These are phyloP conservation scores for Penicillium atrosanguineum DNA, from an alignment of 495 filamentous ascomycete genomes.

Conservation along the genomic window DNA sequence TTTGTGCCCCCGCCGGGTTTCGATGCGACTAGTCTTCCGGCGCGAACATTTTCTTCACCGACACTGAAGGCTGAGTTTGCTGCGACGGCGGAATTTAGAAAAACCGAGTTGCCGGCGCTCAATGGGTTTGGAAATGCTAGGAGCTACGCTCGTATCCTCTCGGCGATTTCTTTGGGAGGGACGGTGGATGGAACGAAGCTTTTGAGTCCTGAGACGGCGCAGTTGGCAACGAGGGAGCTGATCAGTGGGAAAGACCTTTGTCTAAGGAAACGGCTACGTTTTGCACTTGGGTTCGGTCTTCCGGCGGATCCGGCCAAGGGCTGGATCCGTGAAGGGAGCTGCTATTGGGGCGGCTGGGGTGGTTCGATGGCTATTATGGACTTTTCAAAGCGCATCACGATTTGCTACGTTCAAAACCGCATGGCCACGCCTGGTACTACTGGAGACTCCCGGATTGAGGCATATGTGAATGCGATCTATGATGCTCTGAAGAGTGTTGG, in stretches of 20 bases:
- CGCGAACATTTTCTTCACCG: not conserved
- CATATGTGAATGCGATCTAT: conserved; percentile 1
- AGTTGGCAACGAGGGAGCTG: conserved; percentile 24
- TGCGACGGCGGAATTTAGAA: not conserved
- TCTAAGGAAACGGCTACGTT: conserved; percentile 14
- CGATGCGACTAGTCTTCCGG: not conserved
- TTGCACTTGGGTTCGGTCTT: conserved; percentile 24
- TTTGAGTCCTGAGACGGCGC: conserved; percentile 20
- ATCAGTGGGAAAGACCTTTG: conserved; percentile 21
- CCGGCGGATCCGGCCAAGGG: conserved; percentile 2
- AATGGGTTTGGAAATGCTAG: conserved; percentile 17
- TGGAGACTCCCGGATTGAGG: not conserved
- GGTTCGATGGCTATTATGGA: conserved; percentile 29
- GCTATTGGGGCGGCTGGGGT: conserved; percentile 26
- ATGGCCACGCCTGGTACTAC: not conserved
- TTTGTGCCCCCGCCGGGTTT: conserved; percentile 5
- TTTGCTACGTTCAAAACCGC: not conserved
- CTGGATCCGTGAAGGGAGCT: conserved; percentile 16
- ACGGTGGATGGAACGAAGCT: conserved; percentile 14
- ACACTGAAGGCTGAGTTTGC: not conserved
- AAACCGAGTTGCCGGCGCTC: conserved; percentile 7
- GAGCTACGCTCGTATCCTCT: conserved; percentile 11
- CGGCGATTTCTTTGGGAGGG: conserved; percentile 11
- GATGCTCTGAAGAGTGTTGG: not conserved
- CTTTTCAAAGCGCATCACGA: not conserved